A percentile compares a stretch with the other conserved stretches of the same genome.
phyloP scores from a whole-genome alignment of 805 yeast genomes.

The Saccharomycopsis amapae region DNA sequence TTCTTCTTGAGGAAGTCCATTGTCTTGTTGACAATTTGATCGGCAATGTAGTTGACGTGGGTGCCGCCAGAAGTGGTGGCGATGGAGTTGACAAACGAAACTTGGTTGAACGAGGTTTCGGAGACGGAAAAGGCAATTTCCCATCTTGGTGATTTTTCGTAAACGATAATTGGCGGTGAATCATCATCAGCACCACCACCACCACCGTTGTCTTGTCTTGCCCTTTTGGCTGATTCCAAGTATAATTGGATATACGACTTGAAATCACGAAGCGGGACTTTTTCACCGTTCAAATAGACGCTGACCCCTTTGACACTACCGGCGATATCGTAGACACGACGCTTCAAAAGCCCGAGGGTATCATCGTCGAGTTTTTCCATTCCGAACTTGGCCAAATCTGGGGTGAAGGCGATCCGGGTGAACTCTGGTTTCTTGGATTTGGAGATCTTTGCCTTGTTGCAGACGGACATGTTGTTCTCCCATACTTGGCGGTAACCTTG shows the following conservation, averaged over 20 bases:
- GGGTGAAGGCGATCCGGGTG: constrained; percentile 81
- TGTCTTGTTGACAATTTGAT: constrained; percentile 74
- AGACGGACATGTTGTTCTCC: constrained; percentile 77
- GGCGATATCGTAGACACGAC: constrained; percentile 93
- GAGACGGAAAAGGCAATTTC: constrained; percentile 93
- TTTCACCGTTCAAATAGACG: constrained; percentile 70
- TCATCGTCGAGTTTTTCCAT: constrained; percentile 85
- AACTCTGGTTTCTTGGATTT: constrained; percentile 54
- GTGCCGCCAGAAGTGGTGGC: constrained; percentile 98
- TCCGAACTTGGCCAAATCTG: constrained; percentile 76
- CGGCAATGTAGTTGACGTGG: constrained; percentile 80
- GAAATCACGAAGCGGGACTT: constrained; percentile 64
- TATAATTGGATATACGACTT: constrained; percentile 86
- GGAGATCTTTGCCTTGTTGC: constrained; percentile 69
- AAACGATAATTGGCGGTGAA: constrained; percentile 48
- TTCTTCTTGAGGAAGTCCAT: constrained; percentile 67
- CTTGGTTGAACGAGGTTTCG: constrained; percentile 85
- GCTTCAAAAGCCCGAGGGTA: constrained; percentile 70
- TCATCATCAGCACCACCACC: constrained; percentile 30
- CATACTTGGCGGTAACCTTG: constrained; percentile 74
- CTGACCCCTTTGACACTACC: constrained; percentile 84
- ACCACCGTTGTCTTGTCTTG: background rate
- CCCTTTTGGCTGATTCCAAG: constrained; percentile 56
- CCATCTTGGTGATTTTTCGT: constrained; percentile 87
- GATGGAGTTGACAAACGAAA: constrained; percentile 93